Evolutionary conservation across 441 rosid species (phyloP), one percentile per base, ranked within the genome.

Genomic region (Pelargonium cotyledonis): DNA sequence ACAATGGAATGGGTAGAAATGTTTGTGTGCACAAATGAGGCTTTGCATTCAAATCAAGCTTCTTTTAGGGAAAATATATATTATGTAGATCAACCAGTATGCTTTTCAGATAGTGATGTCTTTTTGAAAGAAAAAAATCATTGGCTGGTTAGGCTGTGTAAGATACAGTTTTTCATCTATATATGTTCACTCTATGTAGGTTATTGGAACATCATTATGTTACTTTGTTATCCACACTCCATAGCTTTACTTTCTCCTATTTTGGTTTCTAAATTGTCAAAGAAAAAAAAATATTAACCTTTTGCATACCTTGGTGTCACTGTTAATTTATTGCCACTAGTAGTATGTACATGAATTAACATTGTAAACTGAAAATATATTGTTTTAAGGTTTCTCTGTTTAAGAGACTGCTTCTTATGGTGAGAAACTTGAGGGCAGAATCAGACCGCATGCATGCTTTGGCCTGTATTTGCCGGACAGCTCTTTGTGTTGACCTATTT

Each of bases 381-480:
- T 77, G 69, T 63, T 71, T 78, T 81, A 84, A 95, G 99, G 99
- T 89, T 82, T 90, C 97, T 44, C 83, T 95, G 81, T 95, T 95
- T 79, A 89, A 87, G 83, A 88, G 90, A 86, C 80, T 95, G 71
- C 97, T 95, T 80, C 89, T 95, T 72, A 95, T 95, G 99, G 97
- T 95, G 74, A 90, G 93, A 78, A 95, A 95, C 81, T 80, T 95
- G 83, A 88, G 99, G 83, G 99, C 98, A 65, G 98, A 95, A 82
- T 92, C 99, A 6, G 98, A 95, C 75, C 91, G 99, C 66, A 95
- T 95, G 99, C 93, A 95, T 80, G 99, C 99, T 31, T 78, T 95
- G 77, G 99, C 99, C 58, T 92, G 99, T 79, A 90, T 95, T 71
- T 92, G 99, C 69, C 89, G 98, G 68, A 95, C 99, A 64, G 98